Evolutionary conservation across 2,329 filamentous ascomycete genomes (phyloP), one percentile per base, ranked within the genome.

Genomic region (Phialophora verrucosa): DNA sequence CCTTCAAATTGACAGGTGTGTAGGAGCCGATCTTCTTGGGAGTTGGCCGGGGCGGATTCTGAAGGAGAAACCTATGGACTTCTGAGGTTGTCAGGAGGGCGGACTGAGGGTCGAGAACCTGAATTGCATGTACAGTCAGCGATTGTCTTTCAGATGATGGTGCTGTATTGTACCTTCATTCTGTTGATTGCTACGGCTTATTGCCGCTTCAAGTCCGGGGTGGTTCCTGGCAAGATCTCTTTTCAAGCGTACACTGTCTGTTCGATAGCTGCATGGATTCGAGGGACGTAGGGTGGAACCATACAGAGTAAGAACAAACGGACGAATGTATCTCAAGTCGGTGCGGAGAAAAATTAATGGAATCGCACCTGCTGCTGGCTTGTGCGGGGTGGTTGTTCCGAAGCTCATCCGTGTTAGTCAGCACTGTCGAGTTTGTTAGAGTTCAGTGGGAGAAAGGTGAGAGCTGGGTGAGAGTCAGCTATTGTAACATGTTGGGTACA

Each of bases 101-200:
- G 38, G 76, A 75, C 74, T 81, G 80, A 54, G 80, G 78, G 69
- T 82, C 79, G 63, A 81, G 75, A 35, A 82, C 77, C 79, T 81
- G 50, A 35, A 31, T 11, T 17, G n/a, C 17, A 25, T 7, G 7
- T 17, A 14, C 20, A 27, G 49, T 51, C 25, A 51, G 11, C 20
- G 14, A 51, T 51, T 29, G 11, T 20, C 49, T 23, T 27, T 23
- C n/a, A 2, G 14, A 51, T 4, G 10, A 10, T 8, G 49, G 8
- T 23, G 49, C 17, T 20, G 38, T n/a, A 20, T 5, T 42, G 38
- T 51, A 51, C 49, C 49, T 51, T 51, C 49, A 51, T 51, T 17
- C 14, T 44, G 38, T 8, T 8, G 5, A 1, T 8, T 35, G 14
- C 38, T 44, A 17, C 17, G 5, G 17, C 17, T n/a, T 17, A 44